Evolutionary conservation across 306 rosid genomes (phyloP).

Genomic region (Prunus campanulata): DNA sequence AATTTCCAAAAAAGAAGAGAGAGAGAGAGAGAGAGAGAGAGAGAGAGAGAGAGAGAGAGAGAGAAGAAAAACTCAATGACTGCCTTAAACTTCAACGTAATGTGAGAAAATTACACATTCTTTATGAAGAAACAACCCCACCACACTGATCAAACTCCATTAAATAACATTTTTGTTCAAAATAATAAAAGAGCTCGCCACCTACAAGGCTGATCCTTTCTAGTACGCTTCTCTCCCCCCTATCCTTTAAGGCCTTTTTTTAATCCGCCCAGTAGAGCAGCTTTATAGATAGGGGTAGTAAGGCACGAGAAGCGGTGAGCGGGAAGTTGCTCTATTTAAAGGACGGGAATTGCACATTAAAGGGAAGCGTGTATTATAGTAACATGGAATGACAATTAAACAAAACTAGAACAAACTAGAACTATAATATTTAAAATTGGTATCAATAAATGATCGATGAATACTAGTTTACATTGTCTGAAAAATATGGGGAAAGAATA

Average conservation of each 20-base stretch:
- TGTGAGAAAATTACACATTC: background rate
- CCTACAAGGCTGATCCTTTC: no score
- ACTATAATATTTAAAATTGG: background rate
- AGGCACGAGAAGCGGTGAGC: no score
- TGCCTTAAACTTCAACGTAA: background rate
- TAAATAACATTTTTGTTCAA: background rate
- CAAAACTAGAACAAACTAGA: background rate
- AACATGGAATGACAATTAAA: background rate
- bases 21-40: no score
- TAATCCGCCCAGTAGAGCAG: no score
- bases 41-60: background rate
- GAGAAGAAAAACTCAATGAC: constrained; percentile 18
- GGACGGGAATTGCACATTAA: no score
- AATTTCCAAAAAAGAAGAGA: background rate
- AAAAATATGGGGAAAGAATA: background rate
- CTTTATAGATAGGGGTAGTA: no score
- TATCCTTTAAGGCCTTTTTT: no score
- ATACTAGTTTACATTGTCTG: background rate
- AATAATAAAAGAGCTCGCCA: background rate
- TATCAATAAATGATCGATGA: background rate
- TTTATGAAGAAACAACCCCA: background rate
- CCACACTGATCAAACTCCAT: constrained; percentile 11
- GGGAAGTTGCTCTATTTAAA: no score
- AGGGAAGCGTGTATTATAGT: background rate
- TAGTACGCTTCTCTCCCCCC: no score